A percentile compares a stretch with the other conserved stretches of the same genome.
These are phyloP conservation scores for Kodamaea sp. DNA, from an alignment of 1,139 yeast species.

Conservation along the genomic window DNA sequence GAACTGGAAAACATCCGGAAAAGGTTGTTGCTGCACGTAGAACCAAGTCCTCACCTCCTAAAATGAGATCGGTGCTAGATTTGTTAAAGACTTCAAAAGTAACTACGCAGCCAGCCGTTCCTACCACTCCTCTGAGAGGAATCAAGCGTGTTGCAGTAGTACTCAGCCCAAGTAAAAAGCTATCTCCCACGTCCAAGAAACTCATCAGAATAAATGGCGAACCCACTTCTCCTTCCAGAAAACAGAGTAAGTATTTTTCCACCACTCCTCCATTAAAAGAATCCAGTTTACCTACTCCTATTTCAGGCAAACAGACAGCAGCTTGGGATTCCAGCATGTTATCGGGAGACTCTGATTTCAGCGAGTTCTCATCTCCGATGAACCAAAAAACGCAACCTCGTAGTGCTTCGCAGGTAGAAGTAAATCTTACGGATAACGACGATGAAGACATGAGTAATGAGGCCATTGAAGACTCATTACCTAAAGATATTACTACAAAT, in stretches of 20 bases:
- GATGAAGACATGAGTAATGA: constrained; percentile 6
- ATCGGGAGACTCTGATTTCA: constrained; percentile 38
- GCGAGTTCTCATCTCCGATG: constrained; percentile 36
- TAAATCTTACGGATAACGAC: constrained; percentile 23
- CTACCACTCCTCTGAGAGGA: constrained; percentile 7
- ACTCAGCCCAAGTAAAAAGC: constrained; percentile 4
- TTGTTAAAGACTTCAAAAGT: constrained; percentile 10
- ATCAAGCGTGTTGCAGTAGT: constrained; percentile 3
- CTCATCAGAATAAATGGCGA: constrained; percentile 18
- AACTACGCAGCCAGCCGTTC: constrained; percentile 2
- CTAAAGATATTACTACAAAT: neutral
- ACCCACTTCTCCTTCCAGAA: constrained; percentile 6
- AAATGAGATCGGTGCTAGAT: constrained; percentile 10
- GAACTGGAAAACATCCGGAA: neutral
- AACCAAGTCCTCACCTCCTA: neutral
- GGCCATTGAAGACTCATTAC: constrained; percentile 3
- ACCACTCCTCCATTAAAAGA: constrained; percentile 2
- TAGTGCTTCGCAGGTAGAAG: constrained; percentile 1
- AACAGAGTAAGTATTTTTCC: constrained; percentile 23
- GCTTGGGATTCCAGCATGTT: constrained; percentile 24
- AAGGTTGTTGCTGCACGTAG: neutral
- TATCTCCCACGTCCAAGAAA: constrained; percentile 32
- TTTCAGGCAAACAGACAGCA: constrained; percentile 8
- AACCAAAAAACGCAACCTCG: too few species aligned
- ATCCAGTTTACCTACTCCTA: constrained; percentile 11